Evolutionary conservation across 2,329 filamentous ascomycete species (phyloP), one percentile per base, ranked within the genome.

Genomic region (Ceratocystis papillata): DNA sequence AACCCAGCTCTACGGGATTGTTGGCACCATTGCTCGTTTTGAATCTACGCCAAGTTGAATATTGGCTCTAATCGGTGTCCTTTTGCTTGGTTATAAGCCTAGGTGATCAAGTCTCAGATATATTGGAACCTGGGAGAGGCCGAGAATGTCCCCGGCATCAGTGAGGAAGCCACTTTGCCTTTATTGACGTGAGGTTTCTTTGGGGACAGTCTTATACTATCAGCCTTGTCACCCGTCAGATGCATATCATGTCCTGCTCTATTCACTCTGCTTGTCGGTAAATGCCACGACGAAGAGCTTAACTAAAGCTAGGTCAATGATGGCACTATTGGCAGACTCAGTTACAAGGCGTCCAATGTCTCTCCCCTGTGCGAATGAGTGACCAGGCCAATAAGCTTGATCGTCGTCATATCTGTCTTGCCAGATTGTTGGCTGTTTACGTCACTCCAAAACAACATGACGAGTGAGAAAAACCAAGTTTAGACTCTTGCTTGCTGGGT

Each of bases 361-460:
- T 59, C 28, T 10, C 15, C 12, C 25, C 22, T 28, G 12, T 59
- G 25, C 10, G 63, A 5, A 5, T 45, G 37, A 15, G 59, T 60
- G 63, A 60, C 53, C 28, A 60, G 37, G 48, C 44, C 17, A 45
- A 59, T 12, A n/a, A 46, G 20, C 30, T 25, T 25, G 60, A 30
- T 28, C 53, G 59, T n/a, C 30, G 63, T 20, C 63, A 59, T 65
- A 20, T 25, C 28, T 41, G 53, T 46, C 33, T 20, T 44, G 28
- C 30, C 48, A 20, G 10, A n/a, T 41, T 44, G 46, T 46, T 7
- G 22, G 46, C 33, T 7, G 22, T 17, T 33, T 65, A 65, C 41
- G 50, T 65, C 63, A 65, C 37, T 59, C 30, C 22, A 30, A 60
- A 65, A 65, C 48, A 65, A 25, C 37, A 63, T 37, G 44, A 53